These are phyloP conservation scores for Alternaria sp. DNA, from an alignment of 2,329 filamentous ascomycete genomes.

Conservation along the genomic window DNA sequence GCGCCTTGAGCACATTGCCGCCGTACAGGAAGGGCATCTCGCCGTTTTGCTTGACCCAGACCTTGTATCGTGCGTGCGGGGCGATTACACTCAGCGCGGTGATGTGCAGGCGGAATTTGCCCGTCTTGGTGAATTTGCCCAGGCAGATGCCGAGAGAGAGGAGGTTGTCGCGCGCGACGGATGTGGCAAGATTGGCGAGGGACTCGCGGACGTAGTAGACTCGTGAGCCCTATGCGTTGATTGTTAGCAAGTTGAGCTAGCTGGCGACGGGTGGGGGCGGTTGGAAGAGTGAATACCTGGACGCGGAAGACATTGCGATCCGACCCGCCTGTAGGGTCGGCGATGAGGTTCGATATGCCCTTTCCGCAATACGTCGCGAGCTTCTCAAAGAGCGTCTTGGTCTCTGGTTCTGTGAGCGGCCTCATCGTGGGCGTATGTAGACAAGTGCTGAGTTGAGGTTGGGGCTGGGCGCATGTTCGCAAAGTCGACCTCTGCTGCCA, in stretches of 20 bases:
- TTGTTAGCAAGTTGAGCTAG: slow-evolving; percentile 7
- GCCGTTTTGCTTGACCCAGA: slow-evolving; percentile 95
- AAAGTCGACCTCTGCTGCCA: slow-evolving; percentile 15
- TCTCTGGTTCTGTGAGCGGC: slow-evolving; percentile 79
- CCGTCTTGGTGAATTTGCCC: slow-evolving; percentile 95
- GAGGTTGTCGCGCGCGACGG: slow-evolving; percentile 79
- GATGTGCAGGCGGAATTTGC: slow-evolving; percentile 93
- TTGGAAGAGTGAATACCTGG: slow-evolving; percentile 46
- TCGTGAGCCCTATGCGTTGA: slow-evolving; percentile 69
- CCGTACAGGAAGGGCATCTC: slow-evolving; percentile 98
- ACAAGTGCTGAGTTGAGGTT: slow-evolving; percentile 5
- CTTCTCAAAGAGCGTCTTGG: slow-evolving; percentile 85
- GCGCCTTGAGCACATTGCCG: slow-evolving; percentile 83
- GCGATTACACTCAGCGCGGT: slow-evolving; percentile 90
- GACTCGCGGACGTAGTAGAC: slow-evolving; percentile 93
- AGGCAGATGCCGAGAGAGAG: slow-evolving; percentile 89
- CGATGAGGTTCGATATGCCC: slow-evolving; percentile 78
- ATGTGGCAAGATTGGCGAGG: slow-evolving; percentile 89
- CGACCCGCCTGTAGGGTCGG: slow-evolving; percentile 35
- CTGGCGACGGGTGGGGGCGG: not conserved
- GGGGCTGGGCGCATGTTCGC: slow-evolving; percentile 21
- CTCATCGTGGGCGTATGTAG: slow-evolving; percentile 61
- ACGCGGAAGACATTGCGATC: slow-evolving; percentile 57
- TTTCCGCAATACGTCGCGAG: slow-evolving; percentile 91
- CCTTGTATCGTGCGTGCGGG: slow-evolving; percentile 91